Base-by-base conservation (phyloP, 83 land plant genomes). In the Isoetes engelmannii region DNA sequence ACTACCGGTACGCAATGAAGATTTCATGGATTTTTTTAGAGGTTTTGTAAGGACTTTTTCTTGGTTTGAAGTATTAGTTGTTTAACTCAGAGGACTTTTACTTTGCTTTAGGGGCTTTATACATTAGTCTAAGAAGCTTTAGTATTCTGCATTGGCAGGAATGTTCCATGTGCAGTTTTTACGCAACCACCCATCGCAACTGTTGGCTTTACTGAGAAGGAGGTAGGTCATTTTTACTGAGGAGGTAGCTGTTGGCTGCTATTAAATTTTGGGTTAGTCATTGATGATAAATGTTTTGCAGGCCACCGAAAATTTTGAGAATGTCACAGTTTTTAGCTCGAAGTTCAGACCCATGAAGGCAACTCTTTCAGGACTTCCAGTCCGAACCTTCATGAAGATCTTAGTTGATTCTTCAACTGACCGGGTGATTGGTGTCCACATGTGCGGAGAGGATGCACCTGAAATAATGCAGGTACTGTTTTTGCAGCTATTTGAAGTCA, bases 401-500 rank as follows among this genome's bases (percentile, higher is more conserved):
- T 75, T 95, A 57, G 97, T 89, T 28, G 88, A 86, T 80, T 89
- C 85, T 48, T 73, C 82, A 50, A 85, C 95, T 51, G 72, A 87
- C 73, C 87, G 83, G 69, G 95, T 95, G 71, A 43, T 92, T 9
- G 99, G 99, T 4, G 79, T 89, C 56, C 97, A 92, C 69, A 87
- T 95, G 94, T 91, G 97, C 74, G 99, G 99, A 48, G 99, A 95
- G 9, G 97, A 91, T 69, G 45, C 93, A 56, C 85, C 97, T 53
- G 99, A 92, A 75, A 95, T 92, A 54, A 44, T 84, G 53, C 99
- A 95, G 99, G 99, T 92, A 73, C 18, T 4, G 48, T 37, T 55
- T 45, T 6, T 28, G 37, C 37, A 28, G 37, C 37, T 28, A 28
- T 28, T 28, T 28, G 37, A 28, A 28, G 37, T 28, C 37, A 28